Evolutionary conservation across 495 filamentous ascomycete species (phyloP).

Genomic region (Talaromyces borbonicus): DNA sequence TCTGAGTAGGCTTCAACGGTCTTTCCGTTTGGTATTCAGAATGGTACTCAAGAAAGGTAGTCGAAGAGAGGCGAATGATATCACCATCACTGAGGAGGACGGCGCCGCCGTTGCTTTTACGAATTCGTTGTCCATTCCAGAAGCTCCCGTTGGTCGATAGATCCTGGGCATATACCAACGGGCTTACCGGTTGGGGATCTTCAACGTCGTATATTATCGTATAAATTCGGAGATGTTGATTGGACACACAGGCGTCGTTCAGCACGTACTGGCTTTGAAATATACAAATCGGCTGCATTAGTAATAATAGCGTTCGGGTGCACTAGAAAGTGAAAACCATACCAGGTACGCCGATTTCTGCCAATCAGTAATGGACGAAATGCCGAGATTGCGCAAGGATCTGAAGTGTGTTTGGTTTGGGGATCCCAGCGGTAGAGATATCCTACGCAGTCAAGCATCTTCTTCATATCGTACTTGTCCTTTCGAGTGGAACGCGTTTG

Average conservation of each 20-base stretch:
- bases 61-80: conserved; percentile 23
- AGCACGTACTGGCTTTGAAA: conserved; percentile 32
- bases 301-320: conserved; percentile 5
- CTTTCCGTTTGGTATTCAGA: conserved; percentile 5
- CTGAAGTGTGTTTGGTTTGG: not conserved
- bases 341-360: conserved; percentile 26
- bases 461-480: not conserved
- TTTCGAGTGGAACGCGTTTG: not conserved
- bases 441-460: conserved; percentile 13
- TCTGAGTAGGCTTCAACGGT: not conserved
- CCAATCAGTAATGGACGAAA: conserved; percentile 28
- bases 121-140: conserved; percentile 41
- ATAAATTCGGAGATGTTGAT: conserved; percentile 52
- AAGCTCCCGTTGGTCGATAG: conserved; percentile 47
- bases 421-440: conserved; percentile 18
- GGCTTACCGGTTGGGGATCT: conserved; percentile 21
- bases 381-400: conserved; percentile 17
- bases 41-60: conserved; percentile 16
- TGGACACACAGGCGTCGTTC: conserved; percentile 38
- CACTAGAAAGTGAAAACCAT: not conserved
- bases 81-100: conserved; percentile 49
- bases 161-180: conserved; percentile 53
- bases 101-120: conserved; percentile 21
- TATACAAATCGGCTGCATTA: not conserved
- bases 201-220: conserved; percentile 42